These are phyloP conservation scores for Umbilicus rupestris DNA, from an alignment of 164 flowering plant genomes.

Conservation along the genomic window DNA sequence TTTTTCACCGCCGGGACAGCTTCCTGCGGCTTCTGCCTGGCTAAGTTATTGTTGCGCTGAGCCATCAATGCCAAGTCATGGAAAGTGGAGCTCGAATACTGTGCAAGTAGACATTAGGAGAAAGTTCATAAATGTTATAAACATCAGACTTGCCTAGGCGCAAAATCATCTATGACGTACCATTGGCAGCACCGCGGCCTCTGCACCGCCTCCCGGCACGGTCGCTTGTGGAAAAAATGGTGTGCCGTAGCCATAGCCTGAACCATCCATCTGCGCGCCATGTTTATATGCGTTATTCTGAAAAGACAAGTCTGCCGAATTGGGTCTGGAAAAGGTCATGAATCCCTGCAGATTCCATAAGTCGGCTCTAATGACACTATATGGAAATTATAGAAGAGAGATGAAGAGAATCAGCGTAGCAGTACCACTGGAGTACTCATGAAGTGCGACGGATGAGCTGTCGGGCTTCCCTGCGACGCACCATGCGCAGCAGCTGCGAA, in stretches of 20 bases:
- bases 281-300: not conserved
- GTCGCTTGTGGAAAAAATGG: not conserved
- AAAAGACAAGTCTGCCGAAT: no score
- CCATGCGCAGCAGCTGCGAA: not conserved
- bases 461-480: not conserved
- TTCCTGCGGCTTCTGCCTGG: not conserved
- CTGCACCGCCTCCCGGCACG: not conserved
- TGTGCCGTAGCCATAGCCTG: not conserved
- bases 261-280: not conserved
- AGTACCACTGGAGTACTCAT: not conserved
- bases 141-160: no score
- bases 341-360: not conserved
- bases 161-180: not conserved
- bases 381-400: no score
- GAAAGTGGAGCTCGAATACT: not conserved
- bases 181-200: not conserved
- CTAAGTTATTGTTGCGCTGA: not conserved
- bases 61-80: not conserved
- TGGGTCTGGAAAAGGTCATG: not conserved
- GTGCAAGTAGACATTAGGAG: not conserved
- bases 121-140: not conserved
- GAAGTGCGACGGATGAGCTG: not conserved
- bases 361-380: not conserved
- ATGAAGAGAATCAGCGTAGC: not conserved
- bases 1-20: not conserved